Evolutionary conservation across 345 rosid species (phyloP), one percentile per base, ranked within the genome.

Genomic region (Populus deltoides): DNA sequence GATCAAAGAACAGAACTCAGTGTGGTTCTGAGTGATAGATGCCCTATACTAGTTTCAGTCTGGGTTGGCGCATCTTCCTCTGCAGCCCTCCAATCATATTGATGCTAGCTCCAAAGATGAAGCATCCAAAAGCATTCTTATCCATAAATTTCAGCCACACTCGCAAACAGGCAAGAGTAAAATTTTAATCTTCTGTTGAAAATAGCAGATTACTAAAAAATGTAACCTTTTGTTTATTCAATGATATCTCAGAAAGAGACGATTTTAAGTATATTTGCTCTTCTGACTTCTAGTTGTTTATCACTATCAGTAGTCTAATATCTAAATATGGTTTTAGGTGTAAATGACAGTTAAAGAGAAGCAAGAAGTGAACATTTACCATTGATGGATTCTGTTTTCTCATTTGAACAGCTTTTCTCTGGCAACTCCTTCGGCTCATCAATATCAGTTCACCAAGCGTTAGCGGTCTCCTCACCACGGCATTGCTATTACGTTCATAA

Each of bases 361-460:
- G 68, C 68, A 66, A 4, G 72, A 72, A 72, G 35, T 73, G 39
- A 59, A 73, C 76, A 68, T 57, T 86, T 88, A 93, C 98, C 93
- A 61, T 85, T 77, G 93, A 86, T 67, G 73, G 84, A 70, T 88
- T 84, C 69, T 81, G 85, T 83, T 86, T 81, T 82, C 86, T 84
- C 84, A 82, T 83, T 77, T 86, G 86, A 77, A 69, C 88, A 66
- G 96, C 89, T 85, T 90, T 90, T 80, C 90, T 86, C 75, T 86
- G 87, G 77, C 83, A 85, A 70, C 98, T 93, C 87, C 90, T 89
- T 38, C 90, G 84, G 83, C 94, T 90, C 91, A 90, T 86, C 97
- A 92, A 87, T 82, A 93, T 93, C 78, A 92, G 81, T 85, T 93
- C 98, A 77, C 90, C 93, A 0, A 95, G 98, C 72, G 97, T 95